Evolutionary conservation across 768 basidiomycete genomes (phyloP).

Genomic region (Lentinula guzmanii): DNA sequence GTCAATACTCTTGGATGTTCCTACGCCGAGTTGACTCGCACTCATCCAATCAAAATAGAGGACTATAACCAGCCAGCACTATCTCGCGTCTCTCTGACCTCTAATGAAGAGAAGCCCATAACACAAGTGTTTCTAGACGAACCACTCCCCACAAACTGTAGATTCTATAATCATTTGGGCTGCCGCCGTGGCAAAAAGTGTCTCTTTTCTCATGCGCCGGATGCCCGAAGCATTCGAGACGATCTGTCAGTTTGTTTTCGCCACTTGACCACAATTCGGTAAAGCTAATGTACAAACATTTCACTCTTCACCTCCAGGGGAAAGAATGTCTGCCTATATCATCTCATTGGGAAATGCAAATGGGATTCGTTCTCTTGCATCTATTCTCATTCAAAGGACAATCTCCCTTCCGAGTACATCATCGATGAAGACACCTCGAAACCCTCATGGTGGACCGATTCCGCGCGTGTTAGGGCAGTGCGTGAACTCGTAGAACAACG

Average conservation of each 20-base stretch:
- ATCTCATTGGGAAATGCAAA: conserved; percentile 26
- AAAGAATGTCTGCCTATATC: conserved; percentile 31
- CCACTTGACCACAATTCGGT: not conserved
- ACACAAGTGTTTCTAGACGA: not conserved
- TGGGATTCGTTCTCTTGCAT: conserved; percentile 22
- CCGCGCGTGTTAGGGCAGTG: not conserved
- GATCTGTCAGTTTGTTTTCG: conserved; percentile 20
- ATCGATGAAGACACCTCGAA: conserved; percentile 10
- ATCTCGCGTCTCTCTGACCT: not conserved
- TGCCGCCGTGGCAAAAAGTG: conserved; percentile 24
- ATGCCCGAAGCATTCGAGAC: conserved; percentile 28
- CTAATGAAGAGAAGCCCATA: not conserved
- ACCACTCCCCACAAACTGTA: conserved; percentile 17
- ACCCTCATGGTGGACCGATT: conserved; percentile 21
- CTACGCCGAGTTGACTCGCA: not conserved
- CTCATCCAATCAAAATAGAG: not conserved
- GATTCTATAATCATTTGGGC: conserved; percentile 31
- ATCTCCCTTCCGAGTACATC: conserved; percentile 15
- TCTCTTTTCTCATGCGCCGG: conserved; percentile 30
- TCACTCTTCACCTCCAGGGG: conserved; percentile 17
- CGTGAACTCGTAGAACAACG: not conserved
- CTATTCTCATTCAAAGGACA: conserved; percentile 27
- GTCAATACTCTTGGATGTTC: not conserved
- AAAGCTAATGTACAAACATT: not conserved
- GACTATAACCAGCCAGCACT: not conserved